Base-by-base conservation (phyloP, 805 yeast species). In the Lipomyces mesembrius region DNA sequence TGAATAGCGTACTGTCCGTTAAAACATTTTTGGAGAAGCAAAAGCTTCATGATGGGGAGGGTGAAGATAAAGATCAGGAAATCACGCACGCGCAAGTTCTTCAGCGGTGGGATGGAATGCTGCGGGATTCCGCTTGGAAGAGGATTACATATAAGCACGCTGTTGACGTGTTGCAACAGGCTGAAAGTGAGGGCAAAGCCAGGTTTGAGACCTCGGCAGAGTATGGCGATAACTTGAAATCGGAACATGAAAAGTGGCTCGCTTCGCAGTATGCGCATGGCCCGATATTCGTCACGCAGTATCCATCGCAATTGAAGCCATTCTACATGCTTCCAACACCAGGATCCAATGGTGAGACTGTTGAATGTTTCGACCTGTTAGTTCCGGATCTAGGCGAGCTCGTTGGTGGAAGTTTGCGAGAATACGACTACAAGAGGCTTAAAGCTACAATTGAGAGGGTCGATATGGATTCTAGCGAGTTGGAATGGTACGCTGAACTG, bases 371-470 rank as follows among this genome's bases (percentile, higher is more conserved):
- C 75, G 99, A 95, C 75, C 81, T 95, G 59, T 78, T 95, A 4
- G 85, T 94, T 22, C 99, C 99, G 0, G 94, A 88, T 22, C 84
- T 95, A 64, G 99, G 98, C 29, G 99, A 95, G 76, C 80, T 95
- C 17, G 88, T 91, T 7, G 99, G 99, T 1, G 99, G 99, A 0
- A 92, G 97, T 0, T 72, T 95, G 67, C 90, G 99, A 77, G 97
- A 94, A 74, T 91, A 90, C 74, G 79, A 84, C 68, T 79, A 84
- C 67, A 82, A 77, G 0, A 72, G 65, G 12, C 78, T 95, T 20
- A 71, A 80, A 2, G 68, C 68, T 0, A 89, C 85, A 66, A 86
- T 94, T 77, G 65, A 76, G 7, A 64, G 74, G 2, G 78, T 89
- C 63, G 80, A 79, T 1, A 90, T 92, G 93, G 83, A 85, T 62